Evolutionary conservation across 768 basidiomycete genomes (phyloP).

Genomic region (Psilocybe subaeruginosa): DNA sequence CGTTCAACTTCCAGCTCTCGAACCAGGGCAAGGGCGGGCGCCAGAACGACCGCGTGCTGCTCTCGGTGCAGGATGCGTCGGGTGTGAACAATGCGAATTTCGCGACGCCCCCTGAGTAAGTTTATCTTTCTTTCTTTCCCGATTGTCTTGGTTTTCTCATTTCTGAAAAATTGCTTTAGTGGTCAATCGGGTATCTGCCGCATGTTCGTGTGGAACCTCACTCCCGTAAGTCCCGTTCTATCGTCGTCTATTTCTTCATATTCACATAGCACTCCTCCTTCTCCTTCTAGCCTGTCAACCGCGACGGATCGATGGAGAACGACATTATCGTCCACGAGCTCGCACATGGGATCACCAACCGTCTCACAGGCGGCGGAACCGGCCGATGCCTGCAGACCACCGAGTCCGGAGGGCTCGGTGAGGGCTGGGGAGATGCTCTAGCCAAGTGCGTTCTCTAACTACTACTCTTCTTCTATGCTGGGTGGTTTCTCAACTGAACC

Average conservation of each 20-base stretch:
- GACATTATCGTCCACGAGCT: constrained; percentile 57
- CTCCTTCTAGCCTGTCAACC: constrained; percentile 3
- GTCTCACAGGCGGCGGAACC: constrained; percentile 58
- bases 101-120: constrained; percentile 46
- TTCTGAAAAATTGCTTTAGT: constrained; percentile 15
- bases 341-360: constrained; percentile 49
- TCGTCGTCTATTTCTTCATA: not conserved
- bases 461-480: no score
- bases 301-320: constrained; percentile 54
- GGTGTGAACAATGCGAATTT: constrained; percentile 50
- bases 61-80: constrained; percentile 54
- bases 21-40: constrained; percentile 58
- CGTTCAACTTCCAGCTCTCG: constrained; percentile 52
- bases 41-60: constrained; percentile 53
- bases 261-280: not conserved
- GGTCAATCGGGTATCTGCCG: constrained; percentile 38
- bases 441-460: constrained; percentile 36
- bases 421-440: constrained; percentile 68
- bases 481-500: no score
- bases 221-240: constrained; percentile 14
- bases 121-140: not conserved
- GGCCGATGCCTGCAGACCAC: constrained; percentile 63
- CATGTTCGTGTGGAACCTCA: constrained; percentile 30
- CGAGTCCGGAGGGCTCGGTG: constrained; percentile 70
- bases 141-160: not conserved